Evolutionary conservation across 495 filamentous ascomycete genomes (phyloP).

Genomic region (Podospora conica): DNA sequence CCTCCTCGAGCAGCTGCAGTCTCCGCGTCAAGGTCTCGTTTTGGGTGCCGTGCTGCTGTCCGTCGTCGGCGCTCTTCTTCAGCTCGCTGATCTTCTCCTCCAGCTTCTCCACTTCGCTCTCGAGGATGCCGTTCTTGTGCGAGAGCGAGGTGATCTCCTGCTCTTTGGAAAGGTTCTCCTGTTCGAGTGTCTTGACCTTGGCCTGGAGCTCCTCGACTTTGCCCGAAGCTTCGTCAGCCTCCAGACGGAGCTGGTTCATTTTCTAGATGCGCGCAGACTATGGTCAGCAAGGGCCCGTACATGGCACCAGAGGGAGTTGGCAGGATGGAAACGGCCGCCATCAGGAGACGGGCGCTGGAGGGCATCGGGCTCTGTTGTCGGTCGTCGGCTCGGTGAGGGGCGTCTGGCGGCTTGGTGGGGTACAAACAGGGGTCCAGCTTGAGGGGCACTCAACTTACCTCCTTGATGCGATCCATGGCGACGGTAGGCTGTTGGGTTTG

Average conservation of each 20-base stretch:
- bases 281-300: not conserved
- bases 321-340: not conserved
- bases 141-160: slow-evolving; percentile 93
- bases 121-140: slow-evolving; percentile 87
- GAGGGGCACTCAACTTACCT: slow-evolving; percentile 53
- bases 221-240: slow-evolving; percentile 73
- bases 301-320: not conserved
- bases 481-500: slow-evolving; percentile 10
- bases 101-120: slow-evolving; percentile 83
- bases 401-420: slow-evolving; percentile 37
- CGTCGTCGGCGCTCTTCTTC: slow-evolving; percentile 71
- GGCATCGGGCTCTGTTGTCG: not conserved
- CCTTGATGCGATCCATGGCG: slow-evolving; percentile 71
- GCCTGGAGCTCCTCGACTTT: slow-evolving; percentile 80
- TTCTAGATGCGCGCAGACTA: slow-evolving; percentile 48
- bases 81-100: slow-evolving; percentile 68
- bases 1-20: slow-evolving; percentile 93
- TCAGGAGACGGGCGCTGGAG: not conserved
- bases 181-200: slow-evolving; percentile 84
- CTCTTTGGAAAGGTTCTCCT: slow-evolving; percentile 93
- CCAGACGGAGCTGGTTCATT: slow-evolving; percentile 86
- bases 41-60: slow-evolving; percentile 68
- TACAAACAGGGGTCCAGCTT: slow-evolving; percentile 29
- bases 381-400: slow-evolving; percentile 9
- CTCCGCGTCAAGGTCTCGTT: slow-evolving; percentile 85